Conservation (phyloP, 495 filamentous ascomycete species). For the Glutinoglossum americanum region DNA sequence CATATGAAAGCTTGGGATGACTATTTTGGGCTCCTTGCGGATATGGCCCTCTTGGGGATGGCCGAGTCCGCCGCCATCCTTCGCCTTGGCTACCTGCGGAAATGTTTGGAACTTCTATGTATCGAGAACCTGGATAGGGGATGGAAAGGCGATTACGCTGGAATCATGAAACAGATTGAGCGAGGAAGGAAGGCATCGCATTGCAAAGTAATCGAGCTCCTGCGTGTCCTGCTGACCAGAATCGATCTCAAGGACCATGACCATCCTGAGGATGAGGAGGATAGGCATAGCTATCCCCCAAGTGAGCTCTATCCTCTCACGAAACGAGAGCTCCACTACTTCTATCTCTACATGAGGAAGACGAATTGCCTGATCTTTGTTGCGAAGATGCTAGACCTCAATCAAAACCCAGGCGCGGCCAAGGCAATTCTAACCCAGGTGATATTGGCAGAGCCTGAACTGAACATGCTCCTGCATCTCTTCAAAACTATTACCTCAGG, state of each 20-base stretch:
- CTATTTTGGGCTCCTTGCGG: conserved; percentile 47
- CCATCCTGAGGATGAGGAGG: conserved; percentile 2
- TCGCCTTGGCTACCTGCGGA: conserved; percentile 27
- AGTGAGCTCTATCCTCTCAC: conserved; percentile 21
- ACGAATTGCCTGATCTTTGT: conserved; percentile 20
- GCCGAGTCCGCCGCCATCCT: conserved; percentile 33
- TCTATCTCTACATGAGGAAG: conserved; percentile 12
- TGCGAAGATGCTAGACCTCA: conserved; percentile 22
- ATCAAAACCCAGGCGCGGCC: conserved; percentile 16
- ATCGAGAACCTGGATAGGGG: conserved; percentile 34
- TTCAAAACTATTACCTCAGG: conserved; percentile 21
- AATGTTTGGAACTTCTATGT: conserved; percentile 37
- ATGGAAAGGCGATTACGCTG: conserved; percentile 25
- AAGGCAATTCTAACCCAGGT: conserved; percentile 22
- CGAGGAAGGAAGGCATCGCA: conserved; percentile 28
- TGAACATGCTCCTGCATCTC: background rate
- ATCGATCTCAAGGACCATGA: conserved; percentile 21
- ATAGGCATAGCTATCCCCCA: conserved; percentile 4
- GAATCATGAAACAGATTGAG: conserved; percentile 33
- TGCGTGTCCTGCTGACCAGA: conserved; percentile 18
- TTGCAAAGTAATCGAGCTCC: conserved; percentile 23
- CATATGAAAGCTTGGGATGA: conserved; percentile 53
- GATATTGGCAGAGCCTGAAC: conserved; percentile 24
- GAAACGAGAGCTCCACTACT: conserved; percentile 13
- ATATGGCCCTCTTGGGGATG: conserved; percentile 34